Base-by-base conservation (phyloP, 768 basidiomycete species). In the Russula virescens region DNA sequence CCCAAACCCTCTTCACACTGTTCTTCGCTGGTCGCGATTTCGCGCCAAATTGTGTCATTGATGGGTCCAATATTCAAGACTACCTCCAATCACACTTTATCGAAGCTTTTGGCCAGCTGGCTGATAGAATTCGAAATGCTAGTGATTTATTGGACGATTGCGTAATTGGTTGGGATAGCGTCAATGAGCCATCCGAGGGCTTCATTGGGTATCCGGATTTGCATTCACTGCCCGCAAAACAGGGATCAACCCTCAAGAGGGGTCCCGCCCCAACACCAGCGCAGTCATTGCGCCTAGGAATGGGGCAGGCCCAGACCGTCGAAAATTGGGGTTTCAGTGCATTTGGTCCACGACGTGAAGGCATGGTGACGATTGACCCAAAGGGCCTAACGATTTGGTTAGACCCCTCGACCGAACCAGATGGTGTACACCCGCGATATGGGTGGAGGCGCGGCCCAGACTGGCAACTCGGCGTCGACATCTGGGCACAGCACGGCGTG, bases 151-250 rank as follows among this genome's bases (percentile, higher is more conserved):
- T 91, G 23, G 94, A 98, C 34, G 84, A 85, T 45, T 94, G 93
- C 66, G 82, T 99, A 13, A 87, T 98, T 52, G 97, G 97, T 0
- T 98, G 96, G 97, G 97, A 99, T 71, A 88, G 86, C 68, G 76
- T 98, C 74, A 98, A 99, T 73, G 97, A 99, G 73, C 96, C 97
- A 0, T 85, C 85, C 42, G 91, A 95, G 67, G 97, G 97, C 0
- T 79, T 91, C 45, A 80, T 85, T 40, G 83, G 81, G 2, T 88
- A 88, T 73, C 77, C 79, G 0, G 85, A 96, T 71, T 77, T 99
- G 31, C 80, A 78, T 55, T 63, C 71, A 14, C 84, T 87, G 48
- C 89, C 93, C 0, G 75, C 75, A 18, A 75, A 80, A 38, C 91
- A 94, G 70, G 84, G 84, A 1, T 81, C 85, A 13, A 85, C 82